These are phyloP conservation scores for Tubosaeta brunneosetosa DNA, from an alignment of 768 basidiomycete genomes.

Conservation along the genomic window DNA sequence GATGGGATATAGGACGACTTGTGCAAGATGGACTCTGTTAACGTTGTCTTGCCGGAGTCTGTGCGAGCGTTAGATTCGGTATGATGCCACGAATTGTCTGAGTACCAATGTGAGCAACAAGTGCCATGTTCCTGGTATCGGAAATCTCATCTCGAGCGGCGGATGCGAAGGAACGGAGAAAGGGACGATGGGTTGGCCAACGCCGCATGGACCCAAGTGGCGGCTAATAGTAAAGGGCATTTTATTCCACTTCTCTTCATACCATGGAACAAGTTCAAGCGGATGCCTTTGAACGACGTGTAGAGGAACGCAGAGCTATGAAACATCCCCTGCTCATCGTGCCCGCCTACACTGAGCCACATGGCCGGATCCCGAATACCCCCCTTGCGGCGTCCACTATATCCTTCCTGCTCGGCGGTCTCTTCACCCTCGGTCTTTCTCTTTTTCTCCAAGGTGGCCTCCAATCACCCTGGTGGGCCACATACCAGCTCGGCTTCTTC, in stretches of 20 bases:
- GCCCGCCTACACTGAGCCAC: conserved; percentile 37
- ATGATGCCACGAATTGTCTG: not conserved
- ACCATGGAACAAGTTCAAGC: conserved; percentile 31
- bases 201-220: conserved; percentile 17
- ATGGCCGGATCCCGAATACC: conserved; percentile 81
- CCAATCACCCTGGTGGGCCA: conserved; percentile 52
- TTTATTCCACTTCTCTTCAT: not conserved
- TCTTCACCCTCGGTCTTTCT: conserved; percentile 56
- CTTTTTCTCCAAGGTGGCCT: conserved; percentile 49
- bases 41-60: conserved; percentile 89
- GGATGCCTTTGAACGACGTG: conserved; percentile 39
- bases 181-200: conserved; percentile 2
- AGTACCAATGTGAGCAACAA: conserved; percentile 86
- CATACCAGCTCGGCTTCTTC: conserved; percentile 79
- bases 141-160: conserved; percentile 30
- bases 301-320: conserved; percentile 37
- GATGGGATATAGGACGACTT: conserved; percentile 66
- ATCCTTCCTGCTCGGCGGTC: conserved; percentile 78
- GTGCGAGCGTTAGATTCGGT: conserved; percentile 7
- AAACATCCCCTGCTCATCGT: conserved; percentile 49
- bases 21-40: conserved; percentile 83
- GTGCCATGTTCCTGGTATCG: conserved; percentile 69
- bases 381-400: conserved; percentile 73
- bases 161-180: conserved; percentile 22
- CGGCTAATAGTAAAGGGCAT: conserved; percentile 13